Evolutionary conservation across 352 stramenopile genomes (phyloP), one percentile per base, ranked within the genome.

Genomic region (Blastocystis sp.): DNA sequence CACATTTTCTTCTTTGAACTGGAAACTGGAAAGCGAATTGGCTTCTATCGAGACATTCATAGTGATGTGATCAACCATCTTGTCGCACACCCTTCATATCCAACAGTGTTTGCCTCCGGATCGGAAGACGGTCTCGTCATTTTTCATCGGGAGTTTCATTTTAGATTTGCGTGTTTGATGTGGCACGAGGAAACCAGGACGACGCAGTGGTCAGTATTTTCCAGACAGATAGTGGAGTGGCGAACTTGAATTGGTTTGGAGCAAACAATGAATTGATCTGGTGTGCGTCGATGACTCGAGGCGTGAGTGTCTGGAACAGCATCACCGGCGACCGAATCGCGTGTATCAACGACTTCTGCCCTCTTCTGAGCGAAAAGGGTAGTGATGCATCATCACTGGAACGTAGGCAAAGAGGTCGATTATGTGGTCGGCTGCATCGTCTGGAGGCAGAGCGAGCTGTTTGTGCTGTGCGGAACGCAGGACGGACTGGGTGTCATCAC

Each of bases 101-200:
- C 62, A 7, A 88, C 77, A 15, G 77, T 88, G 20, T 88, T 88
- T 53, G 66, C 50, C 15, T 88, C 77, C 11, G 77, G 77, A 37
- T 88, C 77, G 11, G 77, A 88, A 76, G 77, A 88, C 34, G 77
- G 77, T 59, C 66, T 88, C 13, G 77, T 88, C 55, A n/a, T 34
- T 34, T 34, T 34, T 34, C 29, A 34, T 34, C 1, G 29, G 29
- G 29, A 34, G 29, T 34, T 34, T 34, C 29, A 34, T 34, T 34
- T 0, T 77, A 88, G 77, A 88, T 88, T 77, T 88, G 77, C 29
- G 53, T 88, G 43, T 88, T 88, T 15, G 77, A 88, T 29, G 70
- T 88, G 20, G 62, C 55, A 43, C 59, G 77, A 54, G 77, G 77
- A 20, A 88, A 88, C 63, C 77, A 76, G n/a, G 77, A 88, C 11